Percentiles rank a stretch among this genome's conserved stretches.
These are phyloP conservation scores for Rhazya stricta DNA, from an alignment of 257 asterid species.

Conservation along the genomic window DNA sequence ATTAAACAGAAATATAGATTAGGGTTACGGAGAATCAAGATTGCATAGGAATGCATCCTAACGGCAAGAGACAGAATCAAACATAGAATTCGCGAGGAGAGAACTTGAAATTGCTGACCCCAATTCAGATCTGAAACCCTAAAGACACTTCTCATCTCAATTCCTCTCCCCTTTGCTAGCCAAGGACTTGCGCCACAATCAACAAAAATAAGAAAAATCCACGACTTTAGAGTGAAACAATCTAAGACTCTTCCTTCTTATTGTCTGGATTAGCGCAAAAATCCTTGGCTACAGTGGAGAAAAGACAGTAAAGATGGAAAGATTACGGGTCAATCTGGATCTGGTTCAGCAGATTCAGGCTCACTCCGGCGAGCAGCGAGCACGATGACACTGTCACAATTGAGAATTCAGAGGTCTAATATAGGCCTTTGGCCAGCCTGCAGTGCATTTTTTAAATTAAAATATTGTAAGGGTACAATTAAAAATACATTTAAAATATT, in stretches of 20 bases:
- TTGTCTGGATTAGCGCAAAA: constrained; percentile 1
- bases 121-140: background rate
- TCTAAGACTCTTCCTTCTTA: background rate
- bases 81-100: background rate
- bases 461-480: too few relatives aligned
- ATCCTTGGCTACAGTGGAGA: constrained; percentile 8
- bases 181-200: background rate
- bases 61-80: background rate
- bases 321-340: background rate
- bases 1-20: too few relatives aligned
- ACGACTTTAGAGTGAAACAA: background rate
- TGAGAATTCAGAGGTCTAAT: background rate
- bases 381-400: background rate
- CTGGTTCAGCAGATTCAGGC: background rate
- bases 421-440: background rate
- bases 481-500: too few relatives aligned
- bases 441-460: too few relatives aligned
- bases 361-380: background rate
- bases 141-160: background rate
- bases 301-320: background rate
- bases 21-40: too few relatives aligned
- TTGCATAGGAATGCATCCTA: background rate
- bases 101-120: background rate
- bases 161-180: background rate
- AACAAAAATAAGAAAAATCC: background rate